These are phyloP conservation scores for Vaccinium macrocarpon DNA, from an alignment of 148 eudicot species.

Conservation along the genomic window DNA sequence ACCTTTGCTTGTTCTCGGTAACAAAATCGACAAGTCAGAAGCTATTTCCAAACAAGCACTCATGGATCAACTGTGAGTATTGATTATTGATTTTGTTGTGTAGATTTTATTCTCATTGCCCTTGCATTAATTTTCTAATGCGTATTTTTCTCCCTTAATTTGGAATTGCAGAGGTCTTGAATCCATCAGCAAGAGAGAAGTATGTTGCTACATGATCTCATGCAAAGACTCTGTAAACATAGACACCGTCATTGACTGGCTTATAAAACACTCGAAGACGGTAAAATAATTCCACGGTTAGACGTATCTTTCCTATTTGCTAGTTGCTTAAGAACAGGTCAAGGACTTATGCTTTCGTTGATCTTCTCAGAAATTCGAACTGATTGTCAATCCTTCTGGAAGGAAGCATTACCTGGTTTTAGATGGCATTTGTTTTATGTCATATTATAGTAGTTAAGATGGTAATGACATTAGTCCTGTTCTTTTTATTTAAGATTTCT, in stretches of 20 bases:
- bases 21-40: conserved; percentile 87
- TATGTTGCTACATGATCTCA: conserved; percentile 86
- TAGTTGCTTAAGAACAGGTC: not conserved
- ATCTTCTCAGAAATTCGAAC: not conserved
- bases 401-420: not conserved
- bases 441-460: not conserved
- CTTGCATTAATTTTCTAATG: not conserved
- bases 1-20: conserved; percentile 51
- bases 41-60: conserved; percentile 78
- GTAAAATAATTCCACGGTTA: conserved; percentile 44
- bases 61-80: conserved; percentile 65
- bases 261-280: conserved; percentile 68
- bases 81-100: not conserved
- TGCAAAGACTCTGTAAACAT: conserved; percentile 75
- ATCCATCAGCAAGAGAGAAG: conserved; percentile 60
- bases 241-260: conserved; percentile 74
- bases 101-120: not conserved
- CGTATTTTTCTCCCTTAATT: not conserved
- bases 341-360: not conserved
- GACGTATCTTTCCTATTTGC: not conserved
- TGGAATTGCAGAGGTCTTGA: conserved; percentile 46
- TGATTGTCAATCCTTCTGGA: not conserved
- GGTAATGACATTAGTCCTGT: not conserved
- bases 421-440: not conserved
- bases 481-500: not conserved